Evolutionary conservation across 1,284 basidiomycete species (phyloP).

Genomic region (Cryptococcus hybrid): DNA sequence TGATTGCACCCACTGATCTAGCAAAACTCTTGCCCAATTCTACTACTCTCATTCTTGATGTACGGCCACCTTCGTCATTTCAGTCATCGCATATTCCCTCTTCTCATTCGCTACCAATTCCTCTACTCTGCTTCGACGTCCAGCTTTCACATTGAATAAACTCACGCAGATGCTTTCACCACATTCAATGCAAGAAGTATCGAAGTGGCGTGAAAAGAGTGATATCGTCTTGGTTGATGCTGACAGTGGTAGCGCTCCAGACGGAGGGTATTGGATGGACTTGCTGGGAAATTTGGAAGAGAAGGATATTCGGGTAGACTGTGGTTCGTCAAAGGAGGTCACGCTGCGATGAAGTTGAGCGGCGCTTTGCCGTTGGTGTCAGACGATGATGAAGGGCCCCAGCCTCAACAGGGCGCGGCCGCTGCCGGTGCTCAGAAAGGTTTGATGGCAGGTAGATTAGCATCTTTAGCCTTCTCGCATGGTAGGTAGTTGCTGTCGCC

Average conservation of each 20-base stretch:
- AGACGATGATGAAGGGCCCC: conserved; percentile 5
- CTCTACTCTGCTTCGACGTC: conserved; percentile 88
- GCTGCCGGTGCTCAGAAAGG: conserved; percentile 1
- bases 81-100: conserved; percentile 62
- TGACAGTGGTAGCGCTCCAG: conserved; percentile 62
- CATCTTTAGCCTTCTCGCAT: conserved; percentile 33
- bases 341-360: conserved; percentile 52
- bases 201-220: conserved; percentile 59
- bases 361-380: conserved; percentile 9
- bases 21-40: conserved; percentile 13
- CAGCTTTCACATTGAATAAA: conserved; percentile 71
- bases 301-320: conserved; percentile 67
- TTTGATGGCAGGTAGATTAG: conserved; percentile 25
- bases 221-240: conserved; percentile 77
- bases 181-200: conserved; percentile 55
- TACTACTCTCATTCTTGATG: conserved; percentile 68
- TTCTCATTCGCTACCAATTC: conserved; percentile 87
- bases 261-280: conserved; percentile 68
- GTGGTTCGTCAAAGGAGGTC: conserved; percentile 76
- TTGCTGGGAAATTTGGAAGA: conserved; percentile 78
- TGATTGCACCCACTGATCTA: conserved; percentile 20
- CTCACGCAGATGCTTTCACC: conserved; percentile 73
- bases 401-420: background rate
- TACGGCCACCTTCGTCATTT: conserved; percentile 77
- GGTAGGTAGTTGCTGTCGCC: conserved; percentile 20